Evolutionary conservation across 805 yeast species (phyloP), one percentile per base, ranked within the genome.

Genomic region (Priceomyces haplophilus): DNA sequence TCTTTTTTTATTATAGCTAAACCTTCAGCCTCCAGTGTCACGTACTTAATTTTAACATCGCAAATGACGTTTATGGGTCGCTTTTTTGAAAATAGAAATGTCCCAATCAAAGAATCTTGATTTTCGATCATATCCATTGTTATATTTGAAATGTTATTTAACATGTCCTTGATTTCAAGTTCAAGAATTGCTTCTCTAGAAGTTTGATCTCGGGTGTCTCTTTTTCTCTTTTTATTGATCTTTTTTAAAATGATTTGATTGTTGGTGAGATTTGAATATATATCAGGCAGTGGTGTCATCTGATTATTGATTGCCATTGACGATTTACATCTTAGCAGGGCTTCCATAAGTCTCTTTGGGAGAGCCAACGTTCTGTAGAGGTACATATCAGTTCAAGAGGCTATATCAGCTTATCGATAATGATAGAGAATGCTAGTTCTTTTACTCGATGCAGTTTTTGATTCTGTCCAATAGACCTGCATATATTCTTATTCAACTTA

Each of bases 11-110:
- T 49, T 6, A 70, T 33, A 0, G 59, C 75, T 10, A 68, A 29
- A 0, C 76, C 75, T 6, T 60, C 64, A 1, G 71, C 76, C 37
- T 64, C 69, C 0, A 58, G 46, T 1, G 69, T 58, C 30, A 59
- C 58, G 23, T 61, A 55, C 1, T 54, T 34, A 2, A 69, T 55
- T 5, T 52, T 56, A 1, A 65, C 58, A 12, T 46, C 43, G 1
- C 25, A 37, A 0, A 54, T 12, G 7, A 25, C 35, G 3, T 35
- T 34, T 3, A 35, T 8, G 3, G 65, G 65, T 16, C 69, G 43
- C 12, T 25, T 27, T 32, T 48, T 49, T 1, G 58, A 42, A 38
- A 52, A 64, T 17, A 62, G 46, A 37, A 58, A 67, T 21, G 38
- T 30, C 19, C 56, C 53, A 7, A 65, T 52, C 18, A 62, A 37